Base-by-base conservation (phyloP, 257 asterid species). In the Rubia yunnanensis region DNA sequence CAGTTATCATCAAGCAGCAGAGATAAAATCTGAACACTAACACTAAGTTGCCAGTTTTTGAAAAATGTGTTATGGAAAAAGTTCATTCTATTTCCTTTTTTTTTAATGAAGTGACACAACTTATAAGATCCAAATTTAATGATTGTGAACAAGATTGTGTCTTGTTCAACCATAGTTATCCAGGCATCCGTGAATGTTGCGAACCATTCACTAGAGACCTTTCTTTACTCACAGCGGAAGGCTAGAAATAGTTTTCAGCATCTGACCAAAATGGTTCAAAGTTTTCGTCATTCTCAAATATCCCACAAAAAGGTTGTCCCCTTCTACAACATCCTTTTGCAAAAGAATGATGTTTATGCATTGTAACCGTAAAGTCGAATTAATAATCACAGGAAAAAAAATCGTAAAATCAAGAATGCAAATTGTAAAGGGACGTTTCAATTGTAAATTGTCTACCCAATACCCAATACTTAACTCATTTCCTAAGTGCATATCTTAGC, bases 151-250 rank as follows among this genome's bases (percentile, higher is more conserved):
- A 59, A 38, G 34, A 28, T 3, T 26, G 54, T 30, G 15, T 28
- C 23, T 32, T 28, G 24, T 1, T 57, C 17, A 44, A 60, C 66
- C 28, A 67, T 22, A 7, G 26, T 48, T 60, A 60, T 59, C 27
- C 13, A n/a, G 30, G 41, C 31, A 68, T 58, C 58, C 56, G 59
- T 44, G 60, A 44, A 68, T 6, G 34, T 59, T 6, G 34, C 49
- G 26, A 41, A 58, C 31, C 24, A 14, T 57, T n/a, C 57, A 57
- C 27, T 34, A 3, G 38, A 34, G 5, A 67, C 4, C 7, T n/a
- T n/a, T n/a, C n/a, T n/a, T n/a, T n/a, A n/a, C n/a, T 69, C 56
- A 17, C 11, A 26, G 15, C 1, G 28, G 39, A 20, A 35, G 28
- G 13, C 23, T 5, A 26, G 10, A 7, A 6, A 32, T 24, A 26